A percentile compares a stretch with the other conserved stretches of the same genome.
Evolutionary conservation across 78 protist species (phyloP).

Genomic region (Dictyostelium purpureum): DNA sequence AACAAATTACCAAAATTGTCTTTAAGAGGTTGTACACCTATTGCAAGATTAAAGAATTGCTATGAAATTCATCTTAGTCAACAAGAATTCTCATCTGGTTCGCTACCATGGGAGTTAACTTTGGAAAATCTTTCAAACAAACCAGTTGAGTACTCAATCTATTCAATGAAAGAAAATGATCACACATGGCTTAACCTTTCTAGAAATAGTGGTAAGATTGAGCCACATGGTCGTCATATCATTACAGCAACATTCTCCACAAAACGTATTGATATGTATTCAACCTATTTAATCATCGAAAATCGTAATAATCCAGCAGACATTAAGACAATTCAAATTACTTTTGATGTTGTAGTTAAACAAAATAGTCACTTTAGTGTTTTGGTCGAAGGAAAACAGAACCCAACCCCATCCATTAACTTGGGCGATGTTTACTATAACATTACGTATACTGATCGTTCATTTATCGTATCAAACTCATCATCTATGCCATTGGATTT

Average conservation of each 20-base stretch:
- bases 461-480: constrained; percentile 66
- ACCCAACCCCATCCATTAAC: constrained; percentile 20
- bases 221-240: constrained; percentile 75
- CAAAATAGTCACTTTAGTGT: constrained; percentile 69
- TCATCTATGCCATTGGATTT: constrained; percentile 83
- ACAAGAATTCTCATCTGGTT: constrained; percentile 69
- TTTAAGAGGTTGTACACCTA: constrained; percentile 80
- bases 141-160: constrained; percentile 64
- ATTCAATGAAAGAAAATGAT: constrained; percentile 46
- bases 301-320: constrained; percentile 79
- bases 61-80: constrained; percentile 77
- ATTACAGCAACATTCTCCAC: constrained; percentile 66
- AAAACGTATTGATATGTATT: constrained; percentile 68
- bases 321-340: constrained; percentile 67
- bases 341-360: constrained; percentile 70
- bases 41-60: constrained; percentile 58
- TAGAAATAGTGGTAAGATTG: constrained; percentile 79
- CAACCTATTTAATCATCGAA: constrained; percentile 59
- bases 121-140: constrained; percentile 27
- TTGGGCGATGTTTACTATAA: constrained; percentile 68
- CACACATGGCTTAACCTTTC: constrained; percentile 57
- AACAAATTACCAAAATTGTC: constrained; percentile 19
- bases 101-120: constrained; percentile 65
- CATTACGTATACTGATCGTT: constrained; percentile 66
- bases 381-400: constrained; percentile 73